These are phyloP conservation scores for Acanthamoeba castellanii DNA, from an alignment of 208 protist genomes.

Conservation along the genomic window DNA sequence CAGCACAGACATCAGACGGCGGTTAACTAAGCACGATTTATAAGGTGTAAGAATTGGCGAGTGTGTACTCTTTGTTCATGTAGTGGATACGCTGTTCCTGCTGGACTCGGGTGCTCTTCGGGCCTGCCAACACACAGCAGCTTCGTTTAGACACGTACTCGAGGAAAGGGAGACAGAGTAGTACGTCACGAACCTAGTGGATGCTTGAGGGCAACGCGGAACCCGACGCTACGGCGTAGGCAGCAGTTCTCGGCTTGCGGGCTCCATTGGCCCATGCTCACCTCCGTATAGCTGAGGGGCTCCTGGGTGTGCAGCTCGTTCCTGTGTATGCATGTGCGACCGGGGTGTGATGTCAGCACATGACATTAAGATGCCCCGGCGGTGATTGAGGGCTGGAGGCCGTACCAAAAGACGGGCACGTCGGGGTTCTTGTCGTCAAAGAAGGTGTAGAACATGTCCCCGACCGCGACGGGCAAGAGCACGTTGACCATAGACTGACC, in stretches of 20 bases:
- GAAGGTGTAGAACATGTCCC: constrained; percentile 28
- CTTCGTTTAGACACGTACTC: neutral
- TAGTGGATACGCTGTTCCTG: constrained; percentile 66
- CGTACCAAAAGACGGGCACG: neutral
- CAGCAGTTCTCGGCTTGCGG: constrained; percentile 34
- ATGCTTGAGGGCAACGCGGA: constrained; percentile 61
- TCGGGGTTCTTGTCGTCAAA: constrained; percentile 62
- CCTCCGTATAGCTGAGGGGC: constrained; percentile 28
- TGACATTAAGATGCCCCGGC: neutral
- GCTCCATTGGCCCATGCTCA: constrained; percentile 15
- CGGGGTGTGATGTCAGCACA: too few relatives aligned
- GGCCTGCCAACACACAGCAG: neutral
- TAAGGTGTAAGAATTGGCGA: neutral
- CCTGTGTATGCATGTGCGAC: neutral
- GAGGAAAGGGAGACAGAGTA: neutral
- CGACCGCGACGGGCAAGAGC: constrained; percentile 6
- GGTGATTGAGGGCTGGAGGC: neutral
- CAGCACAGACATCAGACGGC: neutral
- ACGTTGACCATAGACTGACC: constrained; percentile 28
- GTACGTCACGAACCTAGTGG: neutral
- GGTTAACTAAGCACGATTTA: neutral
- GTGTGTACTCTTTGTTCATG: constrained; percentile 55
- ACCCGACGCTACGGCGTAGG: neutral
- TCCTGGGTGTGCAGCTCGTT: constrained; percentile 21
- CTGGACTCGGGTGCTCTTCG: constrained; percentile 44